These are phyloP conservation scores for Keqinozyma sinolaborantium DNA, from an alignment of 1,139 yeast genomes.

Conservation along the genomic window DNA sequence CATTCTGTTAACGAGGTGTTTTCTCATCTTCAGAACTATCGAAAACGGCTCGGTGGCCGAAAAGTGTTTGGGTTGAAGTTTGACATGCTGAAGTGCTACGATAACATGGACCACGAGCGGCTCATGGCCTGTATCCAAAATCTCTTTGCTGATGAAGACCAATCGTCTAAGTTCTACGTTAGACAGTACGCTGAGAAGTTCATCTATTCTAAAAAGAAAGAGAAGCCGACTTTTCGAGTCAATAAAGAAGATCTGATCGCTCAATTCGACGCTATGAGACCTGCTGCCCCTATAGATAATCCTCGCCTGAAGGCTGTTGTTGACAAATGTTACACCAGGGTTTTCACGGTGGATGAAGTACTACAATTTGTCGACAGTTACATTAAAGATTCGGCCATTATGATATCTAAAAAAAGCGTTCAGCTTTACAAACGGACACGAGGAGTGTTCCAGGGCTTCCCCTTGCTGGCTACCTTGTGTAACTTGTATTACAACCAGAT, in stretches of 20 bases:
- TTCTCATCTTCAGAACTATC: conserved; percentile 12
- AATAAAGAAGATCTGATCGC: conserved; percentile 5
- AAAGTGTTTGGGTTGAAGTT: conserved; percentile 57
- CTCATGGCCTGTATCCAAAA: conserved; percentile 31
- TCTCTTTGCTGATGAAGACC: conserved; percentile 19
- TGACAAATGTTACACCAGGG: conserved; percentile 10
- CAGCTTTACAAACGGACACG: conserved; percentile 37
- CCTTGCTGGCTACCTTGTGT: conserved; percentile 72
- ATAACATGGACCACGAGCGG: conserved; percentile 56
- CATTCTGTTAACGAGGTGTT: conserved; percentile 26
- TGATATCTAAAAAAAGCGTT: conserved; percentile 6
- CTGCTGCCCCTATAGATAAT: not conserved
- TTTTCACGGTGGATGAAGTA: conserved; percentile 8
- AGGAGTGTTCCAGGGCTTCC: conserved; percentile 89
- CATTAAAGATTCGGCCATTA: conserved; percentile 11
- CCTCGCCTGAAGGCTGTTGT: conserved; percentile 4
- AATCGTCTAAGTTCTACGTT: conserved; percentile 19
- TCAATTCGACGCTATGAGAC: conserved; percentile 6
- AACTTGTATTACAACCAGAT: conserved; percentile 69
- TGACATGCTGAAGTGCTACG: conserved; percentile 80
- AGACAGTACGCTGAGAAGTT: conserved; percentile 14
- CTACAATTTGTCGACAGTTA: conserved; percentile 8
- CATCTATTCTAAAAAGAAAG: conserved; percentile 9
- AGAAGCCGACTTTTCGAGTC: conserved; percentile 4
- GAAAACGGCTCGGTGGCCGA: conserved; percentile 26